These are phyloP conservation scores for Xylaria sp. DNA, from an alignment of 2,329 filamentous ascomycete species.

Conservation along the genomic window DNA sequence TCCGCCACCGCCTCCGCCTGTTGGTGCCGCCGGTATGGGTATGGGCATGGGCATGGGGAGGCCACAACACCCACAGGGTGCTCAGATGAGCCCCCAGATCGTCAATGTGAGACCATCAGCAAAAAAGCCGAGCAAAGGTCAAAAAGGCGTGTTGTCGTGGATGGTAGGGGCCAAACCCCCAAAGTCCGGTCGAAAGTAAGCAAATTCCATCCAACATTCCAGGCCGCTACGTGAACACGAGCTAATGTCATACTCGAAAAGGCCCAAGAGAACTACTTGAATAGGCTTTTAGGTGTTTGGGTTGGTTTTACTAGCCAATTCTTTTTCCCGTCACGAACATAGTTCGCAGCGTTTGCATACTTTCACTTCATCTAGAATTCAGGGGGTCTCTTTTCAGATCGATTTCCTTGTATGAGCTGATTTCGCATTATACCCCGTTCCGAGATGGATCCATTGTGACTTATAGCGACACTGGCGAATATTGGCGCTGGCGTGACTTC, in stretches of 20 bases:
- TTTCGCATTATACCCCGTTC: slow-evolving; percentile 50
- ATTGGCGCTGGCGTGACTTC: slow-evolving; percentile 41
- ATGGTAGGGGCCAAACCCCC: slow-evolving; percentile 43
- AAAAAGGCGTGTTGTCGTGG: slow-evolving; percentile 50
- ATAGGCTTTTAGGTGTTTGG: slow-evolving; percentile 14
- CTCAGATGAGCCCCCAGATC: slow-evolving; percentile 29
- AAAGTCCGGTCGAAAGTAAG: slow-evolving; percentile 50
- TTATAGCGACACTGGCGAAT: slow-evolving; percentile 44
- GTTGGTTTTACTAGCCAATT: slow-evolving; percentile 13
- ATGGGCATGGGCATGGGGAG: background rate
- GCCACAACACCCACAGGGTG: slow-evolving; percentile 1
- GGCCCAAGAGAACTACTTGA: slow-evolving; percentile 7
- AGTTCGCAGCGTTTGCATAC: slow-evolving; percentile 23
- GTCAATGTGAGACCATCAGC: slow-evolving; percentile 43
- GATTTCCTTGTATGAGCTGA: slow-evolving; percentile 40
- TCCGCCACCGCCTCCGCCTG: slow-evolving; percentile 25
- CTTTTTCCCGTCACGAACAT: slow-evolving; percentile 12
- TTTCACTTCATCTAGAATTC: slow-evolving; percentile 35
- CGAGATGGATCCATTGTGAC: slow-evolving; percentile 41
- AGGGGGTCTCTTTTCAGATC: slow-evolving; percentile 39
- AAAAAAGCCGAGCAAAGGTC: slow-evolving; percentile 46
- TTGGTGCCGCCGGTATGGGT: slow-evolving; percentile 1
- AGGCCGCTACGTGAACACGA: background rate
- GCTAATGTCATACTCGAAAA: slow-evolving; percentile 21
- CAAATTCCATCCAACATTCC: slow-evolving; percentile 9